Evolutionary conservation across 2,329 filamentous ascomycete genomes (phyloP), one percentile per base, ranked within the genome.

Genomic region (Eutypella sp.): DNA sequence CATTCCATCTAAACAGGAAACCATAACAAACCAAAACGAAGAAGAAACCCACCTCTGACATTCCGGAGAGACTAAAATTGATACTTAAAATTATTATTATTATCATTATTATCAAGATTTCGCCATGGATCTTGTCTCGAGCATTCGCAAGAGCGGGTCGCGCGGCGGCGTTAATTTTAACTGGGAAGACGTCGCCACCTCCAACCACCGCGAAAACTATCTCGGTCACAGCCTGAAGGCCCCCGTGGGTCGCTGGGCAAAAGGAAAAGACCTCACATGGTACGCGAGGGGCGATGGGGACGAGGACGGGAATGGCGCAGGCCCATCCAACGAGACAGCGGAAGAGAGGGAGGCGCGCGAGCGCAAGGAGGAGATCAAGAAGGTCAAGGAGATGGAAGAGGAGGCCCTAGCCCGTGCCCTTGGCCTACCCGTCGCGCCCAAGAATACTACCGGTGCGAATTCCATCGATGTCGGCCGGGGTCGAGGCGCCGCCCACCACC

Each of bases 141-240:
- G 87, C 36, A 86, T 99, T 51, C 89, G 91, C 61, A 97, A 99
- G 70, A 72, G 76, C 16, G 92, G 95, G 66, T 93, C 89, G 58
- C 85, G 93, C 55, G 93, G 93, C 61, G 93, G 93, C 63, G 87
- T 87, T 67, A 90, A 96, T 67, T 99, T 99, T 73, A 91, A 85
- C 70, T 97, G 93, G 93, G 87, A 92, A 54, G 90, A 96, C 57
- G 92, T 99, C 62, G 85, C 92, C 64, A 82, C 76, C 54, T 95
- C 90, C 41, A 72, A 79, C 19, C 91, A 96, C 61, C 90, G 93
- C 66, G 91, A 99, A 67, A 96, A 84, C 59, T 85, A 82, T 66
- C 85, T 96, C 7, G 91, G 91, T 43, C 91, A 96, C 71, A 93
- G 87, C 48, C 70, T 96, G 47, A 96, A 92, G 75, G 91, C 91